These are phyloP conservation scores for Aspergillus jensenii DNA, from an alignment of 2,329 filamentous ascomycete species.

Conservation along the genomic window DNA sequence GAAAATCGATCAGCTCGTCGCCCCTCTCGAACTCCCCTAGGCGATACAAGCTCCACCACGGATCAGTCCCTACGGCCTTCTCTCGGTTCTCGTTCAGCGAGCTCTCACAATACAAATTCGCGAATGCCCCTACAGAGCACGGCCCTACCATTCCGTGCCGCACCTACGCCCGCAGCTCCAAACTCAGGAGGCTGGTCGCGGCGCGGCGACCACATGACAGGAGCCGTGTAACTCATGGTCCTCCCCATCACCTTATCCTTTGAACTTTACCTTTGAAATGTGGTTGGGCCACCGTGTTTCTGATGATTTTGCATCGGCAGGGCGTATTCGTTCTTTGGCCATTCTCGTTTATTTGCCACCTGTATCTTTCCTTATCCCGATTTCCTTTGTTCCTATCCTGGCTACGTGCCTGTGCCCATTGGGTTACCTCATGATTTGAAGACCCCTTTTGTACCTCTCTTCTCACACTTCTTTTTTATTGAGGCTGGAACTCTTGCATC, in stretches of 20 bases:
- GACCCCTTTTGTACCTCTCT: background rate
- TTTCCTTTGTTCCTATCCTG: background rate
- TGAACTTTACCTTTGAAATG: background rate
- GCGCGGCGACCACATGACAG: slow-evolving; percentile 21
- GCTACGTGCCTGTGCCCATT: background rate
- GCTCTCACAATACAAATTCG: slow-evolving; percentile 36
- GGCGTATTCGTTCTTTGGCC: slow-evolving; percentile 21
- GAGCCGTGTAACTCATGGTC: slow-evolving; percentile 9
- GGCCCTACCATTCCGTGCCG: slow-evolving; percentile 64
- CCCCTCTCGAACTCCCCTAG: slow-evolving; percentile 28
- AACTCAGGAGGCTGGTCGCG: slow-evolving; percentile 45
- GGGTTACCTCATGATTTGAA: background rate
- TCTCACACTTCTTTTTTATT: slow-evolving; percentile 8
- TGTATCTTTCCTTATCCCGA: background rate
- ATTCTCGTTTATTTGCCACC: slow-evolving; percentile 10
- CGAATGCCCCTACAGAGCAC: slow-evolving; percentile 50
- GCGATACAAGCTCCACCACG: slow-evolving; percentile 39
- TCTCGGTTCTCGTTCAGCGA: slow-evolving; percentile 41
- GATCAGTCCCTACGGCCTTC: slow-evolving; percentile 38
- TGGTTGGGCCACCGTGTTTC: slow-evolving; percentile 15
- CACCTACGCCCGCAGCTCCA: slow-evolving; percentile 59
- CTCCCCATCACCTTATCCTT: background rate
- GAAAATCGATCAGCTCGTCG: slow-evolving; percentile 29
- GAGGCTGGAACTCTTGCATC: slow-evolving; percentile 22
- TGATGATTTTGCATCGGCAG: slow-evolving; percentile 24